Base-by-base conservation (phyloP, 2,329 filamentous ascomycete genomes). In the Aspergillus chevalieri region DNA sequence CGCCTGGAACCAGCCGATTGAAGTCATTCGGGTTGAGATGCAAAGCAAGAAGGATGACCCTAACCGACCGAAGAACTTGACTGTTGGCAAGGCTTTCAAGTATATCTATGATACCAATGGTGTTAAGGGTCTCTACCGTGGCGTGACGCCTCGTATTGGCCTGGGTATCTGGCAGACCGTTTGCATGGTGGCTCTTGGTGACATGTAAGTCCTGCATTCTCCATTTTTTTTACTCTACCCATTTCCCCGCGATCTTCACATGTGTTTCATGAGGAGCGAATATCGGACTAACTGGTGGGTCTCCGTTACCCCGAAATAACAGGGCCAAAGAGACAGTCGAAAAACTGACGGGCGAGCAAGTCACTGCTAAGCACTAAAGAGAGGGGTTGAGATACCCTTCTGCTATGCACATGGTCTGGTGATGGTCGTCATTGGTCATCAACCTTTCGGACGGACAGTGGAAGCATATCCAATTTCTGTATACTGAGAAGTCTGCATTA, bases 1-100 rank as follows among this genome's bases (percentile, higher is more conserved):
- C 55, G 93, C 93, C 57, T 98, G 93, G 93, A 98, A 98, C 77
- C 93, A 98, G 81, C 93, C 93, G 55, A 98, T 98, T 70, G 93
- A 98, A 82, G 93, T 98, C 69, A 96, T 98, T 70, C 89, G 93
- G 57, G 92, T 98, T 54, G 93, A 98, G 82, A 96, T 98, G 89
- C 93, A 98, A 84, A 95, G 89, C 78, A 97, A 96, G 85, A 96
- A 86, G 64, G 89, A 87, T 63, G 93, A 98, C 70, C 91, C 93
- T 53, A 97, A 97, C 79, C 87, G 93, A 47, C 93, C 93, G 62
- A 95, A 95, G 84, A 98, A 98, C 78, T 86, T 98, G 87, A 97
- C 90, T 46, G 93, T 98, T 55, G 88, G 85, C 62, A 95, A 90
- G 65, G 78, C 82, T 7, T 77, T 81, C 61, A 78, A 67, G 60